Evolutionary conservation across 2,329 filamentous ascomycete species (phyloP).

Genomic region (Neobulgaria alba): DNA sequence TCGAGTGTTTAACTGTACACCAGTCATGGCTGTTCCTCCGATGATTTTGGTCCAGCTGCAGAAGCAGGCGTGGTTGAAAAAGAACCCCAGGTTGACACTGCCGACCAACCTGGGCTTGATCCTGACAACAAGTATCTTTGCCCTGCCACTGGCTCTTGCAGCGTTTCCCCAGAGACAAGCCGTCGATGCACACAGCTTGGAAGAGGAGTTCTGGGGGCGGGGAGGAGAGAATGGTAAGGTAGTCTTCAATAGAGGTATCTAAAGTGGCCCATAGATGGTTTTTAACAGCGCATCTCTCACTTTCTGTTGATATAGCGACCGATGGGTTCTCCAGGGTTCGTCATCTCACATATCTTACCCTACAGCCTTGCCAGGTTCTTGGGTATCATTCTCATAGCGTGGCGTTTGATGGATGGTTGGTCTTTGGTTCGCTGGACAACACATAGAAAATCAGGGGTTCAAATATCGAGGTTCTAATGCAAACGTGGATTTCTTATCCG

Average conservation of each 20-base stretch:
- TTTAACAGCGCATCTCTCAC: too few species aligned
- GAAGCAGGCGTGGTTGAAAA: conserved; percentile 71
- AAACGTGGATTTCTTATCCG: too few species aligned
- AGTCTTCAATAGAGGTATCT: conserved; percentile 96
- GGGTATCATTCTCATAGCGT: not conserved
- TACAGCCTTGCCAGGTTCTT: not conserved
- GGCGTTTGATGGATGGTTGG: not conserved
- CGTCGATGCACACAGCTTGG: conserved; percentile 65
- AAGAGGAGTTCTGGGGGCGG: conserved; percentile 76
- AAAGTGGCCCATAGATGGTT: conserved; percentile 3
- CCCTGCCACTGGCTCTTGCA: conserved; percentile 79
- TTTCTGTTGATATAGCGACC: too few species aligned
- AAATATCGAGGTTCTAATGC: not conserved
- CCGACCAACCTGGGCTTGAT: conserved; percentile 86
- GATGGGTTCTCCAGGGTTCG: too few species aligned
- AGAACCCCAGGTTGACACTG: conserved; percentile 65
- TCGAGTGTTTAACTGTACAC: conserved; percentile 85
- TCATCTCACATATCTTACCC: too few species aligned
- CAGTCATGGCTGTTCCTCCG: conserved; percentile 94
- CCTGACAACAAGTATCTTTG: conserved; percentile 76
- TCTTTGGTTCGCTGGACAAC: not conserved
- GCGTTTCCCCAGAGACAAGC: conserved; percentile 89
- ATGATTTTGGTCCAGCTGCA: conserved; percentile 79
- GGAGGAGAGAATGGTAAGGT: conserved; percentile 76
- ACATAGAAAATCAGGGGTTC: not conserved